These are phyloP conservation scores for Ophiostoma fasciatum DNA, from an alignment of 2,329 filamentous ascomycete genomes.

Conservation along the genomic window DNA sequence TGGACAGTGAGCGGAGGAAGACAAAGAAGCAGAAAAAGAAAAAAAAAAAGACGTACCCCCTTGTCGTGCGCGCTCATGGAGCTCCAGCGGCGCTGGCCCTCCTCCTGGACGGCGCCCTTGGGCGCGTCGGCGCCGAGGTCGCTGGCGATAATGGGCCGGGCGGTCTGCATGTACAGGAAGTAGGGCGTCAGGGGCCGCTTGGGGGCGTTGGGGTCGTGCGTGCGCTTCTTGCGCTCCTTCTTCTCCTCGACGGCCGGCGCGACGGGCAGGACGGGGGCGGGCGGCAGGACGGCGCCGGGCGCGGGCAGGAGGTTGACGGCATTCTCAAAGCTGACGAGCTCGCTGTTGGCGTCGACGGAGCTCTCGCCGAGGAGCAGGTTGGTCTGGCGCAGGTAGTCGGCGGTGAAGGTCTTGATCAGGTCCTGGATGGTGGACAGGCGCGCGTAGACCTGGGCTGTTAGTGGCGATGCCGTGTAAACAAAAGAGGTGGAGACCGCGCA, in stretches of 20 bases:
- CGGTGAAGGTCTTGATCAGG: constrained; percentile 63
- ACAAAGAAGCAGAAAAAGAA: background rate
- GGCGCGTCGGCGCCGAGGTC: constrained; percentile 63
- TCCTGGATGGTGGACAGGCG: constrained; percentile 67
- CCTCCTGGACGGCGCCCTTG: constrained; percentile 76
- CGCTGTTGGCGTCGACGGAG: constrained; percentile 30
- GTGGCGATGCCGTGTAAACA: background rate
- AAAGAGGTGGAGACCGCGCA: background rate
- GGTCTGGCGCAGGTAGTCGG: constrained; percentile 78
- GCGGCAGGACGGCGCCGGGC: constrained; percentile 18
- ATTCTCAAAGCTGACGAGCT: constrained; percentile 36
- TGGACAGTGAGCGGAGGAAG: constrained; percentile 11
- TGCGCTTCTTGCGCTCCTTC: constrained; percentile 82
- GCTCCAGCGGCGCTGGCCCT: constrained; percentile 76
- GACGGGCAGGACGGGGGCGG: constrained; percentile 20
- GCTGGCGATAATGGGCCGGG: constrained; percentile 64
- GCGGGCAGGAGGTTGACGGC: constrained; percentile 30
- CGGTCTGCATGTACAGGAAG: constrained; percentile 86
- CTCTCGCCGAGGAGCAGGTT: constrained; percentile 63
- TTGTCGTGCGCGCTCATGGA: constrained; percentile 64
- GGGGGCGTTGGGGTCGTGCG: constrained; percentile 81
- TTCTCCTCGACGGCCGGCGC: constrained; percentile 43
- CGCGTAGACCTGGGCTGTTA: constrained; percentile 47
- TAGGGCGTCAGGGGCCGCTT: constrained; percentile 90
- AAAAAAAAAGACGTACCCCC: constrained; percentile 24